phyloP scores from a whole-genome alignment of 2,329 filamentous ascomycete species.

The Amesomyces nigricolor region DNA sequence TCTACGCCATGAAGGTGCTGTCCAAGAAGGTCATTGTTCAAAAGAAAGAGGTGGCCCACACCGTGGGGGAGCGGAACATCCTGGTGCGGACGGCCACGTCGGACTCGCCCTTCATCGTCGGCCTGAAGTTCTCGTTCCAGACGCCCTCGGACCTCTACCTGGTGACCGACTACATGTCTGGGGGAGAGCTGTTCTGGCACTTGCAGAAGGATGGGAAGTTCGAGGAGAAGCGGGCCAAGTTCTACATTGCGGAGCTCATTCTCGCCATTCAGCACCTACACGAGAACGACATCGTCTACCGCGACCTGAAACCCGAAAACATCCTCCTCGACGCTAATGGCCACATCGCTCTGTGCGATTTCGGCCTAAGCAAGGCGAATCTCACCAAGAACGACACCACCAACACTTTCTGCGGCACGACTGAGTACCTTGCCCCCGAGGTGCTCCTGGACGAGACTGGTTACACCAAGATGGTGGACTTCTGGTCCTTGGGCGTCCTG shows the following conservation, averaged over 20 bases:
- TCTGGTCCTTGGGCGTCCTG: constrained; percentile 95
- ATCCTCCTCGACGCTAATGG: constrained; percentile 95
- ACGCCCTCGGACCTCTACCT: constrained; percentile 93
- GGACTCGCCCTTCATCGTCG: constrained; percentile 95
- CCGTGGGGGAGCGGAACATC: constrained; percentile 94
- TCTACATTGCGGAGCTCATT: constrained; percentile 97
- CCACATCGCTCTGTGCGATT: constrained; percentile 95
- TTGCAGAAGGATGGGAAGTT: constrained; percentile 95
- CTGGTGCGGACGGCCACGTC: constrained; percentile 92
- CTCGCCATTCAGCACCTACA: constrained; percentile 92
- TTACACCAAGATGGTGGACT: constrained; percentile 99
- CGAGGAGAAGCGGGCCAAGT: constrained; percentile 89
- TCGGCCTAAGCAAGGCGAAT: constrained; percentile 95
- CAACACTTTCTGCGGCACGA: constrained; percentile 98
- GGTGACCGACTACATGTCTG: constrained; percentile 99
- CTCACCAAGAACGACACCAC: constrained; percentile 95
- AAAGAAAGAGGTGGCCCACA: constrained; percentile 98
- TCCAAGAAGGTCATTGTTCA: constrained; percentile 99
- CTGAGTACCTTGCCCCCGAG: constrained; percentile 93
- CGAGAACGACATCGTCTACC: constrained; percentile 95
- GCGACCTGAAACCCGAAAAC: constrained; percentile 95
- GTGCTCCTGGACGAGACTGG: constrained; percentile 93
- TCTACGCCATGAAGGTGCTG: constrained; percentile 98
- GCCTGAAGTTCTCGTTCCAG: constrained; percentile 97
- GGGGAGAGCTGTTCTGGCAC: constrained; percentile 97